These are phyloP conservation scores for Scedosporium apiospermum DNA, from an alignment of 2,329 filamentous ascomycete genomes.

Conservation along the genomic window DNA sequence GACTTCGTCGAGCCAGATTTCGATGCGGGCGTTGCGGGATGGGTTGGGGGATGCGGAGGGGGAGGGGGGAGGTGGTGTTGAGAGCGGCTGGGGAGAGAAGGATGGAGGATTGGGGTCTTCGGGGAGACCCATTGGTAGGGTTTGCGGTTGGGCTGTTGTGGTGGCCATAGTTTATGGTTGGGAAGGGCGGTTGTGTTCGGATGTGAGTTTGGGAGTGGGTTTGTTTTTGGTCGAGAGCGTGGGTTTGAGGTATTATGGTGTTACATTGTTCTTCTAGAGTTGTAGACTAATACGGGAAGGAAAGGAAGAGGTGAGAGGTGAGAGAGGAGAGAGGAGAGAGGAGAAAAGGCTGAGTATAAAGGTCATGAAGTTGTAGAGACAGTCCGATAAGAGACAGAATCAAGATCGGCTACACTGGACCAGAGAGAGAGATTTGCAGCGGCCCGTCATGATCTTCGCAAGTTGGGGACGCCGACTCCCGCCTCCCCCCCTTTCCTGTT, in stretches of 20 bases:
- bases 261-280: neutral
- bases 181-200: neutral
- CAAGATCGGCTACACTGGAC: too few relatives aligned
- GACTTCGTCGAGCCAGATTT: constrained; percentile 42
- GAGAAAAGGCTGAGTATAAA: too few relatives aligned
- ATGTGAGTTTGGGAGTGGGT: neutral
- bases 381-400: too few relatives aligned
- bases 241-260: neutral
- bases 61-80: neutral
- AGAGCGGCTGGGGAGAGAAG: neutral
- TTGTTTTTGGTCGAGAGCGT: neutral
- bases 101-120: neutral
- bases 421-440: too few relatives aligned
- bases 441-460: too few relatives aligned
- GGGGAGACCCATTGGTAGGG: neutral
- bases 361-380: too few relatives aligned
- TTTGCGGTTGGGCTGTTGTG: neutral
- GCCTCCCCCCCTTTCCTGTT: too few relatives aligned
- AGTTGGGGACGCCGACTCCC: too few relatives aligned
- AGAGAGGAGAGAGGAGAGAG: too few relatives aligned
- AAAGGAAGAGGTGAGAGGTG: too few relatives aligned
- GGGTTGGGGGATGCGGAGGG: neutral
- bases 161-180: neutral
- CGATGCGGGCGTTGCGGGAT: constrained; percentile 28
- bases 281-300: too few relatives aligned